Base-by-base conservation (phyloP, 2,329 filamentous ascomycete genomes). In the Fusarium sp. region DNA sequence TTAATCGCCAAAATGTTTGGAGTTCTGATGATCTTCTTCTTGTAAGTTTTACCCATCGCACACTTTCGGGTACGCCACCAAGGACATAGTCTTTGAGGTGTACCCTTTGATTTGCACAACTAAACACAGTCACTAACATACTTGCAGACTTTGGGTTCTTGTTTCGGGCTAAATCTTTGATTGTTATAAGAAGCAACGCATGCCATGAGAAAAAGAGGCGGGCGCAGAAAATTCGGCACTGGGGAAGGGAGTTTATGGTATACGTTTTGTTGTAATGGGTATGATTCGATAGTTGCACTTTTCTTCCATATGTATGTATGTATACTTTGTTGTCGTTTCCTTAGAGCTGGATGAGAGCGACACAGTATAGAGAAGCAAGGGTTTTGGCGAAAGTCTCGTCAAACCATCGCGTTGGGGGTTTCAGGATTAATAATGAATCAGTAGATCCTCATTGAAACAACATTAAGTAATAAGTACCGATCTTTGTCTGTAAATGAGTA, bases 21-120 rank as follows among this genome's bases (percentile, higher is more conserved):
- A 63, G 93, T 97, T 49, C 81, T 98, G 73, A 97, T 97, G 94
- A 94, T 97, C 78, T 97, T 95, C 87, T 93, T 91, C 83, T 82
- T 92, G 83, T 87, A 64, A 82, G 83, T 82, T 82, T 26, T 9
- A 24, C 7, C 37, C 24, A 10, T 8, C 17, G n/a, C 26, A 10
- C 14, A 24, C n/a, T 11, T 8, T 7, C 17, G 22, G 39, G 28
- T 7, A 44, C 13, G 13, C 24, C 4, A 9, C 20, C 14, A 37
- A 41, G 37, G 15, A 32, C 33, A 20, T 13, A 14, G 9, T 7
- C 37, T 24, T 52, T 14, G 40, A 5, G n/a, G 17, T 19, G 20
- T 45, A 20, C 30, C 30, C n/a, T 33, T 24, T 15, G 30, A 14
- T 20, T 7, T 15, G 8, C 47, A 40, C 26, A 24, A 22, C 20